Conservation (phyloP, 805 yeast genomes). For the Lachancea meyersii region DNA sequence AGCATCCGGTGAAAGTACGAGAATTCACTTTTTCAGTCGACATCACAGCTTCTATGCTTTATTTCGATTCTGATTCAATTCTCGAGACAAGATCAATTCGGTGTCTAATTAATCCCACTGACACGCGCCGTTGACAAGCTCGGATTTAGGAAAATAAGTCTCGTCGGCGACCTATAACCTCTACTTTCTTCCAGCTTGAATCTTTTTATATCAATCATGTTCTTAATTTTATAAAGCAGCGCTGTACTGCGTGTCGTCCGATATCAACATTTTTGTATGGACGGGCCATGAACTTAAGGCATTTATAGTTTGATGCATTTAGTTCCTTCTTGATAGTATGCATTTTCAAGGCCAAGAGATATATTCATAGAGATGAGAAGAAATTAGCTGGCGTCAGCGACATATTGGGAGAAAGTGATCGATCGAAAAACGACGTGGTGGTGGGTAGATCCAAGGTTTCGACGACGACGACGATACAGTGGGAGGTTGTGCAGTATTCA, state of each 20-base stretch:
- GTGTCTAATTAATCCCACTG: too few relatives aligned
- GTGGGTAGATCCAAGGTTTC: too few relatives aligned
- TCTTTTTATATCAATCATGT: neutral
- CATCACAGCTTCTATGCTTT: neutral
- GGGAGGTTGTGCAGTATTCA: neutral
- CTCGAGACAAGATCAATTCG: neutral
- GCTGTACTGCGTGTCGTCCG: neutral
- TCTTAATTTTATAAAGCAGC: neutral
- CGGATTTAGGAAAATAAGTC: too few relatives aligned
- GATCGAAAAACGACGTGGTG: neutral
- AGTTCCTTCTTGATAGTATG: neutral
- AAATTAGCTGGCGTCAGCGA: neutral
- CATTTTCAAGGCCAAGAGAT: neutral
- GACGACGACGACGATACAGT: neutral
- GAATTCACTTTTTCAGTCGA: constrained; percentile 11
- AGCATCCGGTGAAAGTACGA: constrained; percentile 32
- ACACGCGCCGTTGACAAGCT: too few relatives aligned
- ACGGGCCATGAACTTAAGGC: neutral
- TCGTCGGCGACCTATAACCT: too few relatives aligned
- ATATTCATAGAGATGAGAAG: neutral
- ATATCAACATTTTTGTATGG: neutral
- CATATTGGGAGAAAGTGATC: neutral
- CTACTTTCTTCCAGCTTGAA: neutral
- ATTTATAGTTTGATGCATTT: neutral
- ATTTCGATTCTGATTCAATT: too few relatives aligned